Evolutionary conservation across 257 asterid species (phyloP), one percentile per base, ranked within the genome.

Genomic region (Capsicum baccatum): DNA sequence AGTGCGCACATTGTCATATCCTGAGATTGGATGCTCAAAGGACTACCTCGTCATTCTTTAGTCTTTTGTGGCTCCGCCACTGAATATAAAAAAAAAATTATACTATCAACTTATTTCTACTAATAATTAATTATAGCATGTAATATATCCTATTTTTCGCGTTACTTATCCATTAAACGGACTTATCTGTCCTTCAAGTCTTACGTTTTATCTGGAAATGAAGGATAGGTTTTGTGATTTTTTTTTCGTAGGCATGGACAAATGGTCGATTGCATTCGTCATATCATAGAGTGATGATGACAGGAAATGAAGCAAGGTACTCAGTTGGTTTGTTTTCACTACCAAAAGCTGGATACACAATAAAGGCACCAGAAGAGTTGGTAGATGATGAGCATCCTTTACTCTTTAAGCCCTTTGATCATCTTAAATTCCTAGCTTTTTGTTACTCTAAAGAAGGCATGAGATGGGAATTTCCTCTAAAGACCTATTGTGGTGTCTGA

Each of bases 331-430:
- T 89, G 6, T 89, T 89, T 79, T 83, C 93, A 33, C 39, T 80
- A 16, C 87, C 90, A 3, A 88, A 87, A 81, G 19, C 81, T 0
- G 95, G 91, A 3, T 86, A 83, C 58, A 86, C 54, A 2, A 82
- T 92, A 55, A 83, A 88, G 74, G 90, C 92, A 0, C 93, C 95
- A 0, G 84, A 89, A 59, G 92, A 89, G 78, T 64, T 90, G 66
- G 89, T 89, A 12, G 94, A 94, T 33, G 92, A 89, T 56, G 89
- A 90, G 0, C 90, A 92, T 70, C 92, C 95, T 0, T 62, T 92
- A 47, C 89, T 90, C 6, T 92, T 86, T 84, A 90, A 88, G 69
- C 95, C 95, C 59, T 90, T 83, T 79, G 93, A 90, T 74, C 87
- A 92, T 80, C 57, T 83, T 58, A 19, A 90, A 64, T 92, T 88